Base-by-base conservation (phyloP, 306 rosid genomes). In the Glycine tomentella region DNA sequence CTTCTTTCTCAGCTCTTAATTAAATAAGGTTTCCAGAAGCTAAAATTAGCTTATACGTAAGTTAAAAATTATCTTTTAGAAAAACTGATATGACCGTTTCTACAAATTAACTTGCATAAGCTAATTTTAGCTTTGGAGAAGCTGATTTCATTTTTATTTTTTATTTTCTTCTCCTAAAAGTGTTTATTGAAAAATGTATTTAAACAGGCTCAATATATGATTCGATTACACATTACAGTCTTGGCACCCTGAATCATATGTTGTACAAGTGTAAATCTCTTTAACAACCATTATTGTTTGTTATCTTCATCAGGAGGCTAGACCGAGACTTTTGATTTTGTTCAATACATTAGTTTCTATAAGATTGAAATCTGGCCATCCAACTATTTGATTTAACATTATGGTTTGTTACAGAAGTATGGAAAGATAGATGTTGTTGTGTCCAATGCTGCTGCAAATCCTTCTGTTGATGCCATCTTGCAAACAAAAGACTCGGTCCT, bases 371-470 rank as follows among this genome's bases (percentile, higher is more conserved):
- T 40, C 36, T 14, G 15, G 42, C 52, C 36, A 75, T 59, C 33
- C 9, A 17, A 66, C 15, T 36, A 40, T 59, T 51, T 58, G 69
- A 66, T 25, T 25, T 1, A 17, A 67, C 6, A 15, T 66, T 80
- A 38, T 78, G 72, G 68, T 85, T 86, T 79, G 25, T 84, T 81
- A 16, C 97, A 96, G 99, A 90, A 86, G 84, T 96, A 92, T 77
- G 97, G 99, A 69, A 95, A 87, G 79, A 84, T 93, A 79, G 98
- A 25, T 81, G 93, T 93, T 61, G 80, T 96, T 20, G 98, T 96
- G 65, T 96, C 99, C 59, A 96, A 96, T 67, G 99, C 99, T 73
- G 99, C 98, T 65, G 91, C 89, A 31, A 96, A 93, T 92, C 99
- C 99, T 38, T 89, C 98, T 9, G 84, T 82, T 4, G 92, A 93